These are phyloP conservation scores for Herpetomonas samuelpessoai DNA, from an alignment of 208 protist genomes.

Conservation along the genomic window DNA sequence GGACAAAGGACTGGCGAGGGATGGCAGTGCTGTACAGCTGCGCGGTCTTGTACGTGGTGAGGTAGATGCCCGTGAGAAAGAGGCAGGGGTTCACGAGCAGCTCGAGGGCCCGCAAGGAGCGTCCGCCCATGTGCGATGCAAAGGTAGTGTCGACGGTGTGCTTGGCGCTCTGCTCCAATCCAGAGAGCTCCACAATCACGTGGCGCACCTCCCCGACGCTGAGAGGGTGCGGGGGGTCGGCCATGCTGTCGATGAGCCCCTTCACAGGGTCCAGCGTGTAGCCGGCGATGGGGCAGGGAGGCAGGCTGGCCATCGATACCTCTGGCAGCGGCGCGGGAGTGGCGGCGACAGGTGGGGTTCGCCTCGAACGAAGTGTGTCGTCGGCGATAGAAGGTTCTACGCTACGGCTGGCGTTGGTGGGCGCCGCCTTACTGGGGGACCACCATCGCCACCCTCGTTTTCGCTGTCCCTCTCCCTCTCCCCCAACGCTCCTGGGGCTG, in stretches of 20 bases:
- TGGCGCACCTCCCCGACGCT: conserved; percentile 29
- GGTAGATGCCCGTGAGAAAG: conserved; percentile 55
- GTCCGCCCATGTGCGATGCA: conserved; percentile 36
- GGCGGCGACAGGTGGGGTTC: no score
- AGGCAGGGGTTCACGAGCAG: conserved; percentile 60
- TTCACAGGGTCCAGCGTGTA: conserved; percentile 28
- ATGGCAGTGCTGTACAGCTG: conserved; percentile 53
- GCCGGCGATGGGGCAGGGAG: conserved; percentile 58
- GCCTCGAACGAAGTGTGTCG: no score
- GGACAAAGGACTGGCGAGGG: conserved; percentile 59
- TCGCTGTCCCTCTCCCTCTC: no score
- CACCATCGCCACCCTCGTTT: no score
- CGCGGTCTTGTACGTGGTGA: conserved; percentile 68
- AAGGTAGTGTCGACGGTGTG: conserved; percentile 62
- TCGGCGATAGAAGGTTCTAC: no score
- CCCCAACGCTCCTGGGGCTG: no score
- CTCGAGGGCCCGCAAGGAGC: conserved; percentile 50
- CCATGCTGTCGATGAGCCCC: conserved; percentile 48
- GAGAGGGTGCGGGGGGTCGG: conserved; percentile 33
- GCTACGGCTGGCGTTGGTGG: no score
- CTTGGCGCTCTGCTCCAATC: conserved; percentile 63
- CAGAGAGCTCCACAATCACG: conserved; percentile 51
- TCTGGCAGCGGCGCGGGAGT: no score
- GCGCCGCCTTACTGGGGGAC: no score
- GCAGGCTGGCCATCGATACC: no score